phyloP scores from a whole-genome alignment of 2,329 filamentous ascomycete species.

The Arthrobotrys sinensis region DNA sequence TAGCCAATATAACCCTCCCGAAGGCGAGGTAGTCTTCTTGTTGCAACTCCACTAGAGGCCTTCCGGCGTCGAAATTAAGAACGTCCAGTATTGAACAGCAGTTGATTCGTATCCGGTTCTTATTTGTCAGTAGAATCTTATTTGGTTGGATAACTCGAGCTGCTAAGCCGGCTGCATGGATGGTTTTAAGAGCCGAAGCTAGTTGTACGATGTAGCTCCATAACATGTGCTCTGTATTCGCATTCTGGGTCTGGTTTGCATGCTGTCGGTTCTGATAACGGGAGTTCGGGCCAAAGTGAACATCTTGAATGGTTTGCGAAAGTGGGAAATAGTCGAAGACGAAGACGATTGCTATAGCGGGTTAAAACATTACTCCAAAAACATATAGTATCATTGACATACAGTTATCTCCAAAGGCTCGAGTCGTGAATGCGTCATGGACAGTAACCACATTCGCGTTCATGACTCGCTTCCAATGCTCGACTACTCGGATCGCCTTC shows the following conservation, averaged over 20 bases:
- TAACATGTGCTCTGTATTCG: slow-evolving; percentile 79
- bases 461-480: slow-evolving; percentile 88
- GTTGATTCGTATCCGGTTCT: slow-evolving; percentile 88
- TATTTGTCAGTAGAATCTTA: slow-evolving; percentile 91
- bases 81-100: slow-evolving; percentile 93
- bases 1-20: slow-evolving; percentile 84
- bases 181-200: slow-evolving; percentile 86
- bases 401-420: slow-evolving; percentile 91
- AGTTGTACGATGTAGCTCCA: slow-evolving; percentile 97
- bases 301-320: slow-evolving; percentile 88
- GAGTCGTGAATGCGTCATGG: slow-evolving; percentile 92
- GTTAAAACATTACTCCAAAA: slow-evolving; percentile 1
- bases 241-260: slow-evolving; percentile 68
- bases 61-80: slow-evolving; percentile 81
- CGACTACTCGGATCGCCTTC: slow-evolving; percentile 86
- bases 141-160: slow-evolving; percentile 87
- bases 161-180: slow-evolving; percentile 85
- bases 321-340: slow-evolving; percentile 94
- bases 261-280: slow-evolving; percentile 61
- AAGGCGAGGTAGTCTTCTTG: slow-evolving; percentile 89
- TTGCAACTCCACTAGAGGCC: slow-evolving; percentile 81
- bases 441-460: slow-evolving; percentile 87
- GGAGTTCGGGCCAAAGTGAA: slow-evolving; percentile 74
- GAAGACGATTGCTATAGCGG: slow-evolving; percentile 78
- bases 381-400: slow-evolving; percentile 31